phyloP scores from a whole-genome alignment of 1,139 yeast genomes.

The Candida tropicalis region DNA sequence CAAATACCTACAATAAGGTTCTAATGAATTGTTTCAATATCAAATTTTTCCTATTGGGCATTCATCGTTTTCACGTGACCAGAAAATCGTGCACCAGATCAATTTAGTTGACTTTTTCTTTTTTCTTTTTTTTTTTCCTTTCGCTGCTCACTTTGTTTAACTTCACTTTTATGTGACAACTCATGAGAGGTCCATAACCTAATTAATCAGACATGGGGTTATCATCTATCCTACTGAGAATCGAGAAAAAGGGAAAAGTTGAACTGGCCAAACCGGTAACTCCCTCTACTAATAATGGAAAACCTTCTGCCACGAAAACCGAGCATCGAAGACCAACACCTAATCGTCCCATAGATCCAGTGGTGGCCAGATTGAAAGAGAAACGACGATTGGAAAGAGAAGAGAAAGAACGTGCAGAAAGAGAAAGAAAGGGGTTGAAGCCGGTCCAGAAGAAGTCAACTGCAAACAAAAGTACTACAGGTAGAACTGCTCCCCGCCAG shows the following conservation, averaged over 20 bases:
- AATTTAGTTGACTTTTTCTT: too few relatives aligned
- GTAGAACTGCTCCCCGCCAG: conserved; percentile 8
- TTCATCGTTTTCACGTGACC: too few relatives aligned
- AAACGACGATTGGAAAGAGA: conserved; percentile 59
- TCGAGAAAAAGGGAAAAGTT: conserved; percentile 35
- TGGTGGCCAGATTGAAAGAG: conserved; percentile 64
- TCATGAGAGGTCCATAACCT: too few relatives aligned
- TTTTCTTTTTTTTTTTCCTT: neutral
- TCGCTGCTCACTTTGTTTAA: neutral
- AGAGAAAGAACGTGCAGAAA: conserved; percentile 37
- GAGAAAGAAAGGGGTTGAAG: conserved; percentile 37
- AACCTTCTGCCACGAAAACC: neutral
- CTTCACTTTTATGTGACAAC: neutral
- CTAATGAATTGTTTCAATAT: too few relatives aligned
- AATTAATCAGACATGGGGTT: conserved; percentile 12
- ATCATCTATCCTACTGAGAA: conserved; percentile 31
- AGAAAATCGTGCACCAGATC: too few relatives aligned
- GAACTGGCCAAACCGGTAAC: conserved; percentile 6
- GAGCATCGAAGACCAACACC: neutral
- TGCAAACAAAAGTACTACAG: conserved; percentile 3
- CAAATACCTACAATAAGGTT: too few relatives aligned
- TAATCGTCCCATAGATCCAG: conserved; percentile 44
- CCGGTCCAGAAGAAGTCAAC: conserved; percentile 20
- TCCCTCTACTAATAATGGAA: neutral
- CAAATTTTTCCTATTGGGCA: too few relatives aligned